Conservation (phyloP, 202 grass and related monocot species). For the Carex arenaria region DNA sequence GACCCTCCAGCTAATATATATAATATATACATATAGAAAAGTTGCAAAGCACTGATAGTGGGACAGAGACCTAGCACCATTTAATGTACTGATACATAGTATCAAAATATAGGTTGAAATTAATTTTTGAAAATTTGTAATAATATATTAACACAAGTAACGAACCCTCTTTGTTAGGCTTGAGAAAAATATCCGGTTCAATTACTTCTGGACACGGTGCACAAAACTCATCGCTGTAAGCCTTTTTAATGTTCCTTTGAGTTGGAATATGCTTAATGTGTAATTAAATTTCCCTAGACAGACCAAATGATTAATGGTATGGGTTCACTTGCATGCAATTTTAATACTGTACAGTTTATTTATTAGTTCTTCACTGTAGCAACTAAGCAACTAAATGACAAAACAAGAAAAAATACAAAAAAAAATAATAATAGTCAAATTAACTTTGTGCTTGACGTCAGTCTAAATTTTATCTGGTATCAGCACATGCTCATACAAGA, state of each 20-base stretch:
- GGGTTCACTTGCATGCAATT: neutral
- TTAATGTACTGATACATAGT: neutral
- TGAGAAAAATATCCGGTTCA: constrained; percentile 74
- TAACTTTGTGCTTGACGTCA: neutral
- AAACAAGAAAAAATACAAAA: neutral
- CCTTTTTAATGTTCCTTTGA: constrained; percentile 9
- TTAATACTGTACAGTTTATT: neutral
- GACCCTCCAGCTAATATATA: neutral
- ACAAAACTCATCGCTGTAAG: constrained; percentile 82
- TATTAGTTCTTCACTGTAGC: neutral
- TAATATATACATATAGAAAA: too few species aligned
- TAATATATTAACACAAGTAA: constrained; percentile 21
- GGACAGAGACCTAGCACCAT: neutral
- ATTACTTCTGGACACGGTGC: constrained; percentile 86
- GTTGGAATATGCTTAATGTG: constrained; percentile 15
- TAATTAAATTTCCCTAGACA: neutral
- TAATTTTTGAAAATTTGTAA: constrained; percentile 1
- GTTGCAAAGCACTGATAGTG: neutral
- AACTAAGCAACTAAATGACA: neutral
- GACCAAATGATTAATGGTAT: neutral
- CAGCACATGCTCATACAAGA: neutral
- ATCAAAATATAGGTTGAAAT: neutral
- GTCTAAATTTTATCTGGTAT: neutral
- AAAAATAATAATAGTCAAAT: neutral
- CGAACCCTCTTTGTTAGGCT: constrained; percentile 42